Base-by-base conservation (phyloP, 2,329 filamentous ascomycete species). In the Sordariomycetes sp. region DNA sequence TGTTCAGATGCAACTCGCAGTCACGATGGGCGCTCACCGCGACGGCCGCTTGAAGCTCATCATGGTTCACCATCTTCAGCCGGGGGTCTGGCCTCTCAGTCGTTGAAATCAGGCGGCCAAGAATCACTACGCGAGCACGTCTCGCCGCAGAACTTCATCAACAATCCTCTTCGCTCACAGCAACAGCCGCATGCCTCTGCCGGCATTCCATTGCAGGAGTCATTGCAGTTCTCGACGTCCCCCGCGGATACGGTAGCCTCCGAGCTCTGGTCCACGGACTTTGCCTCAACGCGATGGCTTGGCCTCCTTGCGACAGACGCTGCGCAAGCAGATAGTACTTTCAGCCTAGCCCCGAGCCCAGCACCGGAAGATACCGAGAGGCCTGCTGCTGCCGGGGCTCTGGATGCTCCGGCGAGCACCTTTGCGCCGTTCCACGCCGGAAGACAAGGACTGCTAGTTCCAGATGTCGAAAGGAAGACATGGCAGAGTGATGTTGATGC, bases 321-420 rank as follows among this genome's bases (percentile, higher is more conserved):
- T 1, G 34, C 37, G 2, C 49, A 57, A 32, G 51, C 53, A 4
- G 53, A 54, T 33, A 45, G 44, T 17, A 39, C 42, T n/a, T 53
- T 55, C 38, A 49, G 50, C 1, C 35, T 51, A 4, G 43, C 45
- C 0, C 42, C 46, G 7, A 49, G 47, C 24, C 37, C 37, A 15
- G 34, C 26, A n/a, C 37, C 33, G 17, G 43, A 42, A 8, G 14
- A 30, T 19, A 14, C n/a, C 5, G 16, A 24, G 3, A 35, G 29
- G 19, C 37, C 39, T 9, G 36, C 28, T 14, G 32, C 35, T 7
- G 28, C 37, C 9, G 38, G 31, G 11, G 17, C 33, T n/a, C 29
- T 34, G 21, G 36, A 36, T 21, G 27, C 32, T 27, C 39, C 32
- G 36, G 39, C 18, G 27, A 30, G 15, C 8, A 30, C 15, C 27